Percentiles rank a stretch among this genome's conserved stretches.
Conservation (phyloP, 441 rosid species). For the Adansonia rubrostipa region DNA sequence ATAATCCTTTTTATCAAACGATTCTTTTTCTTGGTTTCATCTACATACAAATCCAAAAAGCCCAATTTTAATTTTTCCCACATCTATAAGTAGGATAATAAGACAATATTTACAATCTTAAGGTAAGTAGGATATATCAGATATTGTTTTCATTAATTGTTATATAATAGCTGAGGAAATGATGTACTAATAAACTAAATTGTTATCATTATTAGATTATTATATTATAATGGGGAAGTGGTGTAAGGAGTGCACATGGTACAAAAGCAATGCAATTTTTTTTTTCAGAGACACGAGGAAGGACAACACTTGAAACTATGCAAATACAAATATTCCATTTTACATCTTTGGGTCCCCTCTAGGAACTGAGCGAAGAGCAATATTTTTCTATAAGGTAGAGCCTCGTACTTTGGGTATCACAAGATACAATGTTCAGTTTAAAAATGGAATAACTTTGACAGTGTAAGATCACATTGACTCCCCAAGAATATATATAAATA, state of each 20-base stretch:
- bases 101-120: not conserved
- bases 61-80: not conserved
- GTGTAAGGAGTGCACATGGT: slow-evolving; percentile 19
- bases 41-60: not conserved
- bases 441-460: slow-evolving; percentile 37
- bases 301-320: slow-evolving; percentile 35
- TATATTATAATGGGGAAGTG: slow-evolving; percentile 9
- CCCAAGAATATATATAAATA: not conserved
- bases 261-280: not conserved
- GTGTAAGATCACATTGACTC: slow-evolving; percentile 24
- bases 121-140: too few species aligned
- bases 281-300: slow-evolving; percentile 32
- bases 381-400: slow-evolving; percentile 5
- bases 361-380: not conserved
- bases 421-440: slow-evolving; percentile 31
- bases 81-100: not conserved
- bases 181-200: not conserved
- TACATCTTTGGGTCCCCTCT: slow-evolving; percentile 29
- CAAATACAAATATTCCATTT: slow-evolving; percentile 30
- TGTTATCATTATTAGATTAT: not conserved
- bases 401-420: slow-evolving; percentile 34
- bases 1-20: too few species aligned
- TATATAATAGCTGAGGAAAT: not conserved
- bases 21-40: not conserved
- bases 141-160: not conserved